Base-by-base conservation (phyloP, 805 yeast species). In the Saccharomycodes ludwigii region DNA sequence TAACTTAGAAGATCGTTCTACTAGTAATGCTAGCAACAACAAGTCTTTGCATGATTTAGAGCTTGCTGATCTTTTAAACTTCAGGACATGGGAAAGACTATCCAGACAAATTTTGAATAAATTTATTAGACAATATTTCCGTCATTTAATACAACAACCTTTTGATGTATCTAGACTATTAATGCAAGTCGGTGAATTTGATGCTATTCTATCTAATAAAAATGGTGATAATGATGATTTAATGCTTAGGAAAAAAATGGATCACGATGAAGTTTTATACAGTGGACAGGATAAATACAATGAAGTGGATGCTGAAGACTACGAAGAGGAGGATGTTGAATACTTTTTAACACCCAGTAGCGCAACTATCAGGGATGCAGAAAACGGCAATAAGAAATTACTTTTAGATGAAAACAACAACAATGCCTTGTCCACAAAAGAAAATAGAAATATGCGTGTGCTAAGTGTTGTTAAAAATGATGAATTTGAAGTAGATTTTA, bases 161-260 rank as follows among this genome's bases (percentile, higher is more conserved):
- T 76, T 86, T 53, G 96, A 88, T 43, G 78, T 82, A 12, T 71
- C 81, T 4, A 65, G 88, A 34, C 63, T 83, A 41, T 61, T 86
- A 18, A 56, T 85, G 35, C 97, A 91, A 53, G 78, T 82, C 10
- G 94, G 94, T 3, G 70, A 67, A 20, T 76, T 78, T 48, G 48
- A 50, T 15, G 53, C 58, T 18, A 44, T n/a, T n/a, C n/a, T 14
- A n/a, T 23, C 21, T 7, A 30, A 26, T 18, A 26, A n/a, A 2
- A 10, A 31, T 10, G 22, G 26, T 17, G 30, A 30, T n/a, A n/a
- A n/a, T 3, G 37, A 34, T 22, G 29, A n/a, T n/a, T n/a, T n/a
- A n/a, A n/a, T n/a, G n/a, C n/a, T n/a, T n/a, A n/a, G n/a, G n/a
- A n/a, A n/a, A n/a, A n/a, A n/a, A n/a, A n/a, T n/a, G n/a, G n/a